Evolutionary conservation across 495 filamentous ascomycete genomes (phyloP), one percentile per base, ranked within the genome.

Genomic region (Choiromyces venosus): DNA sequence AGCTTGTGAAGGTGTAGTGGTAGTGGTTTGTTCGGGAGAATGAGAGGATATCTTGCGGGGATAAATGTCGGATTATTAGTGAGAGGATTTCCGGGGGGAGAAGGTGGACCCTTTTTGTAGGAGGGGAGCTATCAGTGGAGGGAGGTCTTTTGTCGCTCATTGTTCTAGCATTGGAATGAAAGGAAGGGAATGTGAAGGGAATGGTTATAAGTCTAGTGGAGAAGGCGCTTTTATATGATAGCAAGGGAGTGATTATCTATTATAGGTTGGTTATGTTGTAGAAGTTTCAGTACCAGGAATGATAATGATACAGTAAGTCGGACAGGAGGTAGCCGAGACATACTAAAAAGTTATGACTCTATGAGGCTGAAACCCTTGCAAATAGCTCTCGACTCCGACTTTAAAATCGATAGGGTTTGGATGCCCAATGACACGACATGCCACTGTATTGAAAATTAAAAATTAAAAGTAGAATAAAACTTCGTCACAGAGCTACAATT

Each of bases 1-100:
- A 81, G 19, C 83, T 76, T 42, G 89, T 76, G 71, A 87, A 87
- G 44, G 80, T 69, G 78, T 87, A 72, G 33, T 91, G 83, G 33
- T 80, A 81, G 29, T 77, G 86, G 76, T 85, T 88, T 19, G 87
- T 87, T 39, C 82, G 82, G 2, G 87, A 81, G 35, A 91, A 80
- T 61, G 52, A 61, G 52, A 61, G 52, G 52, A 61, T 61, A 29
- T 61, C 52, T 16, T 61, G 52, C 1, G 52, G 52, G 9, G 52
- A 16, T 14, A 61, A 29, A 14, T 61, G 52, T 33, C 16, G 52
- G 12, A 61, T 61, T 61, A 61, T 25, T 12, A 61, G 52, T 10
- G 52, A 61, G 25, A 61, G 52, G 25, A 61, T 61, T 33, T 29
- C 25, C 12, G 25, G 52, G 9, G 52, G 52, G 12, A 61, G 52